Percentiles rank a stretch among this genome's conserved stretches.
Conservation (phyloP, 73 alveolate genomes). For the Uronychia setigera region DNA sequence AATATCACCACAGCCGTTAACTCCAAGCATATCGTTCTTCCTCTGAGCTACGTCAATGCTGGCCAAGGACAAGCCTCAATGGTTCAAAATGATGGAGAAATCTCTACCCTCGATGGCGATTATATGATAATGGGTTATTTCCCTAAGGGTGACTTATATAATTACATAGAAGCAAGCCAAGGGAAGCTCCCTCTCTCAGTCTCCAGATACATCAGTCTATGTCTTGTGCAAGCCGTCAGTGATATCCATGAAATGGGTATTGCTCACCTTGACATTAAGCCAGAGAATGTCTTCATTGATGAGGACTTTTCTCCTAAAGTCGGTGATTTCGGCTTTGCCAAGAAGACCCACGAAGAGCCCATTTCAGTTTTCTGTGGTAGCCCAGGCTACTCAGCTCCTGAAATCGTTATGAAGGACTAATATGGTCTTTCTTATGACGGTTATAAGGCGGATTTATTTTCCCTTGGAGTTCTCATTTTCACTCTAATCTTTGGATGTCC, state of each 20-base stretch:
- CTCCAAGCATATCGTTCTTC: not conserved
- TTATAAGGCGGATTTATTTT: conserved; percentile 36
- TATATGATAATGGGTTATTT: not conserved
- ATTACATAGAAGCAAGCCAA: not conserved
- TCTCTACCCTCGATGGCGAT: not conserved
- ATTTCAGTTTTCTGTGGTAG: not conserved
- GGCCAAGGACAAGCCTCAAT: not conserved
- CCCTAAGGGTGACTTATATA: not conserved
- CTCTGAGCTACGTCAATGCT: not conserved
- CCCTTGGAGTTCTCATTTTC: conserved; percentile 37
- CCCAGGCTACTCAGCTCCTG: not conserved
- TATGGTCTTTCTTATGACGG: conserved; percentile 14
- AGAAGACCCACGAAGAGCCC: not conserved
- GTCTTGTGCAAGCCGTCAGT: not conserved
- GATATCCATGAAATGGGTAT: not conserved
- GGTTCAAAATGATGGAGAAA: not conserved
- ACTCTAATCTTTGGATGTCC: conserved; percentile 26
- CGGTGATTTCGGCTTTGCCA: conserved; percentile 15
- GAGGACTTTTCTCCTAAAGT: not conserved
- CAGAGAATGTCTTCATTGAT: conserved; percentile 1
- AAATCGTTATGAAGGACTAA: not conserved
- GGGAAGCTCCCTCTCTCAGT: not conserved
- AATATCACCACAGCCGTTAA: not conserved
- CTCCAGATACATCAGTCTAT: not conserved
- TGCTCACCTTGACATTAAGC: conserved; percentile 21